Base-by-base conservation (phyloP, 1,284 basidiomycete species). In the Pseudozyma pruni region DNA sequence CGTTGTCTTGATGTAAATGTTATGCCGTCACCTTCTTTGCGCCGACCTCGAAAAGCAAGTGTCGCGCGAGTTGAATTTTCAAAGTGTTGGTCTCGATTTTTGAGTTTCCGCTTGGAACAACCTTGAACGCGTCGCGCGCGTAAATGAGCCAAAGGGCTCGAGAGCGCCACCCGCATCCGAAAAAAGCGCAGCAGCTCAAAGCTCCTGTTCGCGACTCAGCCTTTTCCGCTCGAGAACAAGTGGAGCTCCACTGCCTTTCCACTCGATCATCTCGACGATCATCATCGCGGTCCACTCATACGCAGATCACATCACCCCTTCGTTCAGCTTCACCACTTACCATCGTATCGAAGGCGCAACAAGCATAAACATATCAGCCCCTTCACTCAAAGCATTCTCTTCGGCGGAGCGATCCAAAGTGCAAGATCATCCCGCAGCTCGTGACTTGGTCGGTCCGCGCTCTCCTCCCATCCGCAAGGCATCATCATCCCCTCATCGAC, bases 71-170 rank as follows among this genome's bases (percentile, higher is more conserved):
- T 56, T 11, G 32, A 56, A 7, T 10, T 2, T 16, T 4, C 2
- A 25, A 40, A 40, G 62, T 66, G 62, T 66, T 66, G 62, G 56
- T 66, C 62, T 66, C 31, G 40, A 25, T 47, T 31, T 34, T 31
- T 13, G 14, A 38, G 45, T 41, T 23, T 1, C n/a, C n/a, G n/a
- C n/a, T n/a, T n/a, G n/a, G 17, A 25, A 25, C 8, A 17, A 7
- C 4, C 7, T 5, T 2, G 31, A 54, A 66, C 62, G 62, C 62
- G 62, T 66, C 62, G 62, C 62, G 62, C 62, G 62, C 62, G 62
- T 66, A 66, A 64, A 64, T 58, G 61, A 64, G 55, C 50, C 38
- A 64, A 66, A 66, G 62, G 46, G 56, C 39, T 17, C 35, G 37
- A 34, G 11, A 39, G 34, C 52, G 44, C 52, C 43, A 44, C 35